These are phyloP conservation scores for Waitea zeae DNA, from an alignment of 1,284 basidiomycete species.

Conservation along the genomic window DNA sequence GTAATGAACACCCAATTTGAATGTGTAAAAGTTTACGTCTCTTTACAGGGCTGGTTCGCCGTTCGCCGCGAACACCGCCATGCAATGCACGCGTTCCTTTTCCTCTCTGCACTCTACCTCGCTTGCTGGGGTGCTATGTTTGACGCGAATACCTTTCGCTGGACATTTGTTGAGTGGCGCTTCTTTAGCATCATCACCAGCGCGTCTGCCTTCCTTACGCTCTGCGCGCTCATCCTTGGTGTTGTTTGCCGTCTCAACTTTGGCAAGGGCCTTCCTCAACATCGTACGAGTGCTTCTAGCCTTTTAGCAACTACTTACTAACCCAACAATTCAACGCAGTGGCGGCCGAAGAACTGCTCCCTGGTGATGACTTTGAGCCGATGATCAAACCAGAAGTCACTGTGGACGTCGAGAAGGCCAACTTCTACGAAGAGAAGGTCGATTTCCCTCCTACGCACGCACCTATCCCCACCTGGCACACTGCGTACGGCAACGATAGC, in stretches of 20 bases:
- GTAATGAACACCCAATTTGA: conserved; percentile 6
- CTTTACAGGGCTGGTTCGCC: conserved; percentile 60
- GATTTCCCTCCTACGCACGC: conserved; percentile 38
- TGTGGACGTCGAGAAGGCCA: conserved; percentile 11
- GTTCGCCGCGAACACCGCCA: conserved; percentile 45
- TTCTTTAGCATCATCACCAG: conserved; percentile 54
- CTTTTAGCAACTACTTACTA: background rate
- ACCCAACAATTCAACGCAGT: conserved; percentile 20
- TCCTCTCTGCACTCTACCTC: conserved; percentile 39
- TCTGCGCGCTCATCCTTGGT: conserved; percentile 39
- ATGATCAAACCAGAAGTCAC: too few relatives aligned
- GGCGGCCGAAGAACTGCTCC: conserved; percentile 31
- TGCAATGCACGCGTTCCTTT: conserved; percentile 44
- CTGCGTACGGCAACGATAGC: conserved; percentile 23
- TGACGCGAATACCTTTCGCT: conserved; percentile 48
- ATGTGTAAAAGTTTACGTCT: background rate
- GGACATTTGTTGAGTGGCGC: conserved; percentile 55
- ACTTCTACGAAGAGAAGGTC: conserved; percentile 38
- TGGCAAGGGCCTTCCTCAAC: conserved; percentile 48
- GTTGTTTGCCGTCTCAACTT: conserved; percentile 55
- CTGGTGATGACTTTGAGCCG: conserved; percentile 36
- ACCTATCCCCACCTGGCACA: conserved; percentile 36
- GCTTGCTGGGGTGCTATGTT: conserved; percentile 59
- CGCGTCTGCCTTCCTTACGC: conserved; percentile 37
- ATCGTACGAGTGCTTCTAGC: conserved; percentile 38